Evolutionary conservation across 306 rosid genomes (phyloP), one percentile per base, ranked within the genome.

Genomic region (Glycine latifolia): DNA sequence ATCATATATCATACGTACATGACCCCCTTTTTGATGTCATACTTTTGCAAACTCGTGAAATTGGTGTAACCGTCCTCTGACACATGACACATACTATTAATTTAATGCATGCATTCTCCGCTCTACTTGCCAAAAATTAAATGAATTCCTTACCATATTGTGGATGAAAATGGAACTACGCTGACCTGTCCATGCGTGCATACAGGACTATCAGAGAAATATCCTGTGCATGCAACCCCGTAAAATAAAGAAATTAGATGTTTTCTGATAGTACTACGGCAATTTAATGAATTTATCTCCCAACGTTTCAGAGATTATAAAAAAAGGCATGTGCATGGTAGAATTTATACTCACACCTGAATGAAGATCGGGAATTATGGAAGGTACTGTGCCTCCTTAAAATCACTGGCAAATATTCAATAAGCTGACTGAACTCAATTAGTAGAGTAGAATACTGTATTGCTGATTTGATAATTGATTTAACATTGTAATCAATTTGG

Each of bases 401-500:
- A 58, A 69, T 58, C 20, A 31, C 31, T 12, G 20, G 50, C 60
- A 81, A 52, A 72, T 17, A 66, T 76, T 84, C 31, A 1, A 26
- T 26, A 80, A 69, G 52, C 68, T 47, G 71, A 47, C 4, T 47
- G 63, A 37, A 54, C 73, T 59, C 54, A 77, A 26, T 75, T 58
- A 31, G 59, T 65, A 78, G 74, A 56, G 79, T 76, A 63, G 67
- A 78, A 61, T 72, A 73, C 76, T 54, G 77, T 46, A 66, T 80
- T 68, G 78, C 58, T 81, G 82, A 68, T 78, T 73, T 78, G 80
- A 78, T 81, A 76, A 48, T 79, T 80, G 82, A 70, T 67, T 81
- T 82, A 58, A 73, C 76, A 76, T 81, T 74, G 83, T 85, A 81
- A 74, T 88, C 77, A 82, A 86, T 79, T 82, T 87, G 82, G 85